phyloP scores from a whole-genome alignment of 1,139 yeast genomes.

The Candida dubliniensis region DNA sequence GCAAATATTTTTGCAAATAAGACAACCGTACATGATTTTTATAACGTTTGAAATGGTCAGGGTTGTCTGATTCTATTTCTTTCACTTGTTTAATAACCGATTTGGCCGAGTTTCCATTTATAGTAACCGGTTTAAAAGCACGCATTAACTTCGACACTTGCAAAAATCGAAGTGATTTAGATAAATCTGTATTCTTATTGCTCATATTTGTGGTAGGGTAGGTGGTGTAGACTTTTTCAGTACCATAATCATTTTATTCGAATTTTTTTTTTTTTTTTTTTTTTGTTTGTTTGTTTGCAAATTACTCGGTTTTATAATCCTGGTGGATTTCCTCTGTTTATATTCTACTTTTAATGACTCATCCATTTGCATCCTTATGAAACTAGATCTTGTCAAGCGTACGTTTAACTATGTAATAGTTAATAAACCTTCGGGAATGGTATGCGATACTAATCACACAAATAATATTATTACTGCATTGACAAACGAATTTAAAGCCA shows the following conservation, averaged over 20 bases:
- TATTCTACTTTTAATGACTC: background rate
- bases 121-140: conserved; percentile 30
- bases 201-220: background rate
- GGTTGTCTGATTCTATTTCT: conserved; percentile 12
- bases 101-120: conserved; percentile 31
- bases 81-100: conserved; percentile 19
- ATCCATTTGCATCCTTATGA: background rate
- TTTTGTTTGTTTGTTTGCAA: background rate
- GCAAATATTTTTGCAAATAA: conserved; percentile 17
- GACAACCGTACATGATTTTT: conserved; percentile 15
- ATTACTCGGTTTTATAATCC: background rate
- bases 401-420: conserved; percentile 21
- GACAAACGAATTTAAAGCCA: conserved; percentile 2
- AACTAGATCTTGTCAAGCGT: conserved; percentile 16
- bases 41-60: conserved; percentile 12
- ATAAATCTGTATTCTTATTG: conserved; percentile 13
- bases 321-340: background rate
- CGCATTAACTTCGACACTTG: conserved; percentile 31
- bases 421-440: conserved; percentile 25
- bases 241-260: background rate
- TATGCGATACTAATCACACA: conserved; percentile 17
- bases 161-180: conserved; percentile 20
- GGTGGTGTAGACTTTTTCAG: background rate
- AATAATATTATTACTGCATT: conserved; percentile 7
- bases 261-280: background rate